These are phyloP conservation scores for Raffaelea ambrosiae DNA, from an alignment of 2,329 filamentous ascomycete genomes.

Conservation along the genomic window DNA sequence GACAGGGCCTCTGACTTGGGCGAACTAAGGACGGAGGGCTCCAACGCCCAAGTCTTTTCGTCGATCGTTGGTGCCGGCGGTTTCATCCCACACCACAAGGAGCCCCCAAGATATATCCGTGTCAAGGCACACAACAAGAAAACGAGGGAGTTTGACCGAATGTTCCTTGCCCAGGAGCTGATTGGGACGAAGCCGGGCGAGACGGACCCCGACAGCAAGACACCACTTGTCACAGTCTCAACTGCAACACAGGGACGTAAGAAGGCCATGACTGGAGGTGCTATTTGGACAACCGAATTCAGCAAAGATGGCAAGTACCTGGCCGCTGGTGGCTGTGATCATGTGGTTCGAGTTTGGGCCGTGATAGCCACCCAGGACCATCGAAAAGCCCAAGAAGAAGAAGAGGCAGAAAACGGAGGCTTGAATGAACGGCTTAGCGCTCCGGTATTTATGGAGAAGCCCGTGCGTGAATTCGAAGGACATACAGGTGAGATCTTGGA, in stretches of 20 bases:
- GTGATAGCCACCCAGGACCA: conserved; percentile 80
- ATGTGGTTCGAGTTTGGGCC: conserved; percentile 77
- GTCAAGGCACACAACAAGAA: conserved; percentile 76
- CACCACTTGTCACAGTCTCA: conserved; percentile 18
- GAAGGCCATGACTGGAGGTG: conserved; percentile 42
- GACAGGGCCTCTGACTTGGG: conserved; percentile 65
- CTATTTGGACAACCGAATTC: conserved; percentile 89
- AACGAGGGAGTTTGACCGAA: conserved; percentile 68
- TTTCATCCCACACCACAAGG: conserved; percentile 79
- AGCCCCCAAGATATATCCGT: conserved; percentile 85
- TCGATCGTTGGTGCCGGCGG: conserved; percentile 63
- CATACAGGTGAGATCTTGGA: conserved; percentile 84
- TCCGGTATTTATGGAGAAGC: conserved; percentile 78
- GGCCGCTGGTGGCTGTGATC: conserved; percentile 86
- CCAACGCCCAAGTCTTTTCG: conserved; percentile 74
- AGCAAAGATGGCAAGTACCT: conserved; percentile 86
- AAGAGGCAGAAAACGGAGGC: conserved; percentile 46
- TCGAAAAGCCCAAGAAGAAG: conserved; percentile 61
- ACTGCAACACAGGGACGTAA: conserved; percentile 28
- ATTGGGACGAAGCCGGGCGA: conserved; percentile 41
- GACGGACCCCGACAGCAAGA: conserved; percentile 16
- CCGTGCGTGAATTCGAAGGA: conserved; percentile 69
- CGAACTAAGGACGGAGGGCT: conserved; percentile 63
- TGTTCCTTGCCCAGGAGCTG: conserved; percentile 92
- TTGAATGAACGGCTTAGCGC: conserved; percentile 64